Evolutionary conservation across 73 alveolate genomes (phyloP).

Genomic region (Uronychia setigera): DNA sequence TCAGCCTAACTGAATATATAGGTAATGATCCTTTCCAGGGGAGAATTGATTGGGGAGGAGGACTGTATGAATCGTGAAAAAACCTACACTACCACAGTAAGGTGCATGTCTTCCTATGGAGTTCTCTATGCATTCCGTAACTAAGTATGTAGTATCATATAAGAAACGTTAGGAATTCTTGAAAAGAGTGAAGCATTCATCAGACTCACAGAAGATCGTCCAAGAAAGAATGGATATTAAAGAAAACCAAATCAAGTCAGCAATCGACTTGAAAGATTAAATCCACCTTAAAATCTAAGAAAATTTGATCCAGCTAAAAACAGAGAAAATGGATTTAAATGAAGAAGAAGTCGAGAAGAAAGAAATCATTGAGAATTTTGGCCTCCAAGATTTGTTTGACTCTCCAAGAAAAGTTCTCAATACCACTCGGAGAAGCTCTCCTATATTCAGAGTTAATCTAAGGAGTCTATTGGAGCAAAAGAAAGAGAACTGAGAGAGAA

Average conservation of each 20-base stretch:
- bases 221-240: not conserved
- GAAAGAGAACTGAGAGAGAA: not conserved
- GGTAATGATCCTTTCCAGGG: not conserved
- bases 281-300: not conserved
- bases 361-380: not conserved
- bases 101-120: not conserved
- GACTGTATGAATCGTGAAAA: not conserved
- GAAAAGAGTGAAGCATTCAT: not conserved
- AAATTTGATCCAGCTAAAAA: not conserved
- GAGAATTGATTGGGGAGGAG: not conserved
- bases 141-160: not conserved
- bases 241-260: not conserved
- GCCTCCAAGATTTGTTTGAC: not conserved
- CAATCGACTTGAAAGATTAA: not conserved
- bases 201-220: not conserved
- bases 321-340: not conserved
- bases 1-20: not conserved
- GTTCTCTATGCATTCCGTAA: not conserved
- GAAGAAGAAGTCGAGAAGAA: not conserved
- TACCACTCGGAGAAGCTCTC: not conserved
- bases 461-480: not conserved
- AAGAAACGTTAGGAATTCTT: not conserved
- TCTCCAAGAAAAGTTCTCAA: not conserved
- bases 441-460: not conserved
- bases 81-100: not conserved